A percentile compares a stretch with the other conserved stretches of the same genome.
Evolutionary conservation across 495 filamentous ascomycete species (phyloP).

Genomic region (Recurvomyces mirabilis): DNA sequence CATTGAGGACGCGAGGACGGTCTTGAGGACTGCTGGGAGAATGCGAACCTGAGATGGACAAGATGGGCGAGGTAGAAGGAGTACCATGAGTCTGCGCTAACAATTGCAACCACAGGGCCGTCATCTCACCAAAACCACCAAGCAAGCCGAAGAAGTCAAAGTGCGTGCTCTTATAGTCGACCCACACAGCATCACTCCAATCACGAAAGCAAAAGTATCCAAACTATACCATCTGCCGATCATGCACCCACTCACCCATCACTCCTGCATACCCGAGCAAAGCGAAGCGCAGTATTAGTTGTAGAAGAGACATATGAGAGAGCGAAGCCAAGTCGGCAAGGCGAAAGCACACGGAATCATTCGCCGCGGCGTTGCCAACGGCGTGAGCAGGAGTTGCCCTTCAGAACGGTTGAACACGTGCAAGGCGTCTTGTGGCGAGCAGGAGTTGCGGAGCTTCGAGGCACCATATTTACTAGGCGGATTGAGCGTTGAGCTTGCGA

Average conservation of each 20-base stretch:
- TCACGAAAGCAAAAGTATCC: not conserved
- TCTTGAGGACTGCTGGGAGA: not conserved
- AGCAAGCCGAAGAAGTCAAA: conserved; percentile 51
- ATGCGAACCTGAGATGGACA: not conserved
- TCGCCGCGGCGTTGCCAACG: too few species aligned
- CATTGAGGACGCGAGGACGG: not conserved
- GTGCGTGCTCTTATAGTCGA: conserved; percentile 61
- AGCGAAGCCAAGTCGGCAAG: too few species aligned
- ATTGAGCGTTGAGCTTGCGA: too few species aligned
- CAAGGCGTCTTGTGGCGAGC: too few species aligned
- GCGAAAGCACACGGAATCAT: too few species aligned
- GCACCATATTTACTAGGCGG: too few species aligned
- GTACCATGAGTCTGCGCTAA: not conserved
- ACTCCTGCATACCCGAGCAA: not conserved
- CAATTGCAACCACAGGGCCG: conserved; percentile 41
- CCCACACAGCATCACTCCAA: not conserved
- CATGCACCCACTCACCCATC: not conserved
- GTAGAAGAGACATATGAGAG: too few species aligned
- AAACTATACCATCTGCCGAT: not conserved
- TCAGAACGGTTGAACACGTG: too few species aligned
- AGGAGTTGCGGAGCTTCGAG: too few species aligned
- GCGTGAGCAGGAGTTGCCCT: too few species aligned
- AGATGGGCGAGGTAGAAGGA: not conserved
- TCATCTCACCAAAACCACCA: conserved; percentile 64
- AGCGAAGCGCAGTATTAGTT: too few species aligned